phyloP scores from a whole-genome alignment of 192 early-diverging fungal species.

The Coemansia aciculifera region DNA sequence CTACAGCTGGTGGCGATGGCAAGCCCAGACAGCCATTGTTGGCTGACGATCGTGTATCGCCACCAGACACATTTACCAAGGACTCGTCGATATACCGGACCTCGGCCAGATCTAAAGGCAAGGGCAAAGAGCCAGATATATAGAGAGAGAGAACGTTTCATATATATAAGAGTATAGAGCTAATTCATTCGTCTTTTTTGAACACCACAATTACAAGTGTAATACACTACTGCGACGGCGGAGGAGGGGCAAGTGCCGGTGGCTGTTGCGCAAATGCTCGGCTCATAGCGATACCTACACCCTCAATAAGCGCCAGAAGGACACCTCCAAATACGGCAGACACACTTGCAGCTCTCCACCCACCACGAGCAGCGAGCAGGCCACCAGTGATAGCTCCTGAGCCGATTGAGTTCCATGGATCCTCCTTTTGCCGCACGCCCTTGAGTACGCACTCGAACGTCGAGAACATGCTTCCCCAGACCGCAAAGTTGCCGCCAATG shows the following conservation, averaged over 20 bases:
- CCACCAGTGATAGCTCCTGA: slow-evolving; percentile 95
- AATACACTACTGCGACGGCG: slow-evolving; percentile 21
- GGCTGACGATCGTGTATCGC: slow-evolving; percentile 4
- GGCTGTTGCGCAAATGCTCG: slow-evolving; percentile 66
- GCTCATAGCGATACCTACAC: slow-evolving; percentile 79
- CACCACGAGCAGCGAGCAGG: slow-evolving; percentile 84
- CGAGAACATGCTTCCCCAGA: slow-evolving; percentile 98
- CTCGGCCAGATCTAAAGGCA: slow-evolving; percentile 14
- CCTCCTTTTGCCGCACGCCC: slow-evolving; percentile 94
- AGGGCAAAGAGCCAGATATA: slow-evolving; percentile 40
- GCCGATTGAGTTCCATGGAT: slow-evolving; percentile 97
- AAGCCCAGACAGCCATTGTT: neutral
- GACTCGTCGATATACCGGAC: neutral
- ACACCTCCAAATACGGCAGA: slow-evolving; percentile 92
- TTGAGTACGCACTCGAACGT: slow-evolving; percentile 96
- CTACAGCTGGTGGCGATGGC: neutral
- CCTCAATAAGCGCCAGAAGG: slow-evolving; percentile 94
- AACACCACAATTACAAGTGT: neutral
- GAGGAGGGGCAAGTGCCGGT: slow-evolving; percentile 53
- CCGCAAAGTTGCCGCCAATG: slow-evolving; percentile 97
- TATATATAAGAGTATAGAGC: neutral
- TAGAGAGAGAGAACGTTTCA: slow-evolving; percentile 12
- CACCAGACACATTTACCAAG: neutral
- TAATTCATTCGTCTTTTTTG: neutral
- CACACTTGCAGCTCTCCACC: slow-evolving; percentile 70